Evolutionary conservation across 1,139 yeast species (phyloP), one percentile per base, ranked within the genome.

Genomic region (Pichia sp.): DNA sequence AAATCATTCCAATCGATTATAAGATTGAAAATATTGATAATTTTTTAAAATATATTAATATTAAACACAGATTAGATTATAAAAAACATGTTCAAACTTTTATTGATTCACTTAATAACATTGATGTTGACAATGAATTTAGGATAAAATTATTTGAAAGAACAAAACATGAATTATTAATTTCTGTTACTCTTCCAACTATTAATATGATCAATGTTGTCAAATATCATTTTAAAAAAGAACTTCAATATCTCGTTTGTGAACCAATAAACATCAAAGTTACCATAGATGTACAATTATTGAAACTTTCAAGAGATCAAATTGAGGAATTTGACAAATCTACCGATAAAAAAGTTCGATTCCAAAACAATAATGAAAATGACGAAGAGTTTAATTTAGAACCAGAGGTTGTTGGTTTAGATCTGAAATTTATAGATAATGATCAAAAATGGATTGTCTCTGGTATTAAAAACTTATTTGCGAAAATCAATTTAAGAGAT

Each of bases 381-480:
- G n/a, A 6, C 5, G 24, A 34, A 23, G 10, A 7, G 3, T 6
- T 10, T 16, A 31, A 30, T 9, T 40, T 29, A 4, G 31, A 42
- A n/a, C 45, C 53, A 6, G 42, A 42, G 42, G 48, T 23, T 23
- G 48, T 51, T 37, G 50, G 47, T 20, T 69, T 72, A 49, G 57
- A 58, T 12, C 61, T 74, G 34, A 77, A 70, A 29, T 60, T 51
- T 53, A 63, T 27, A 23, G 63, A 64, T 20, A 63, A 64, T 31
- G 81, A 76, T 20, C 58, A 50, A 31, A 74, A 73, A 41, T 86
- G 95, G 95, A 63, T 84, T 6, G 63, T 85, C 7, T 76, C 87
- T 1, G 96, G 96, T 1, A 69, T 74, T 51, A 74, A 74, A 48
- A 62, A 68, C n/a, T 76, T 78, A 45, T 61, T 63, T 12, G 60